Evolutionary conservation across 306 rosid species (phyloP), one percentile per base, ranked within the genome.

Genomic region (Gillenia trifoliata): DNA sequence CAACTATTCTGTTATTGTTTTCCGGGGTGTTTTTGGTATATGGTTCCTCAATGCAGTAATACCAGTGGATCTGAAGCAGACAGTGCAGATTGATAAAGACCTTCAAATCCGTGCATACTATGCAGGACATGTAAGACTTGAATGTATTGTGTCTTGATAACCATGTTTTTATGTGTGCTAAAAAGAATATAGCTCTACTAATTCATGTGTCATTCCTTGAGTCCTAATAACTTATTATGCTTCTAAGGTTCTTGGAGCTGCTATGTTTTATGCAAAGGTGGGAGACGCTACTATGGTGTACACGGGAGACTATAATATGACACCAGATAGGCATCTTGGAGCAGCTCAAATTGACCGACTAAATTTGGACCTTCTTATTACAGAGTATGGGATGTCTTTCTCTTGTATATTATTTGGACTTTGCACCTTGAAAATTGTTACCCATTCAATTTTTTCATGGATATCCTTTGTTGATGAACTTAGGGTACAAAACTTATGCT

Each of bases 281-380:
- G 98, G 98, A 69, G 93, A 91, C 20, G 54, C 90, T 49, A 92
- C 88, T 81, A 84, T 93, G 71, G 89, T 93, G 77, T 93, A 93
- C 83, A 93, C 98, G 11, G 98, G 98, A 76, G 98, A 93, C 81
- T 93, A 93, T 81, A 93, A 91, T 88, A 93, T 93, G 98, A 91
- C 98, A 28, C 87, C 98, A 26, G 98, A 93, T 81, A 86, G 96
- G 80, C 98, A 93, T 83, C 96, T 93, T 76, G 98, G 96, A 71
- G 97, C 98, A 43, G 97, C 98, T 84, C 96, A 93, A 89, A 91
- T 91, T 30, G 97, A 91, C 81, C 86, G 92, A 68, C 76, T 93
- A 66, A 85, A 84, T 70, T 89, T 93, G 82, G 98, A 93, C 84
- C 98, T 93, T 83, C 85, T 93, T 70, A 91, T 93, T 83, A 79